Evolutionary conservation across 768 basidiomycete genomes (phyloP), one percentile per base, ranked within the genome.

Genomic region (Butyriboletus loyo): DNA sequence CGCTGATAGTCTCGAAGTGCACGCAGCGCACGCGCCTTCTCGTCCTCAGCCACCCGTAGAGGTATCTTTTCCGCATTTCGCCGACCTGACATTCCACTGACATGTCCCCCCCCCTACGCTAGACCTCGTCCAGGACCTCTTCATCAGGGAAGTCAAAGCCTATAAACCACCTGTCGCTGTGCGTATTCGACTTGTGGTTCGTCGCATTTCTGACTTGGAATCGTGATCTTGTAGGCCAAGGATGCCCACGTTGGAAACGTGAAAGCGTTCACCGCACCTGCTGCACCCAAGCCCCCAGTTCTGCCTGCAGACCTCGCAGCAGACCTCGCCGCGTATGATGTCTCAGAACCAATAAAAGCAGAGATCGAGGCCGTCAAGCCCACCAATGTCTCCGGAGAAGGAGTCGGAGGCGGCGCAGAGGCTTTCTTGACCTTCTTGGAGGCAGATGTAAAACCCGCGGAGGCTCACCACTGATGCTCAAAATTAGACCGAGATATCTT

Each of bases 71-170:
- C 64, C 64, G 65, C 52, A 50, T 65, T 58, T 62, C 63, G 49
- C 66, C 61, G 64, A 66, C 46, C 11, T 47, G 40, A 61, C 44
- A 38, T 19, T 21, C 11, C 36, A 39, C 50, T 53, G 13, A 52
- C 42, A 25, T 44, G 28, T 31, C 19, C 5, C 13, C 19, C 5
- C 13, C 19, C 25, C 15, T 19, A 17, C 69, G 22, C 24, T 68
- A 97, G 95, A 97, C 77, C 77, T 95, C 66, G 79, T 98, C 48
- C 90, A 95, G 81, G 93, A 97, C 58, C 70, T 97, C 50, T 98
- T 98, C 74, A 62, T 98, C 61, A 85, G 80, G 66, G 89, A 96
- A 76, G 79, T 98, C 64, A 95, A 89, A 74, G 71, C 81, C 5
- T 98, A 95, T 83, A 96, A 92, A 77, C 79, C 90, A 36, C 75